These are phyloP conservation scores for Oryza glumipatula DNA, from an alignment of 176 grass and related monocot genomes.

Conservation along the genomic window DNA sequence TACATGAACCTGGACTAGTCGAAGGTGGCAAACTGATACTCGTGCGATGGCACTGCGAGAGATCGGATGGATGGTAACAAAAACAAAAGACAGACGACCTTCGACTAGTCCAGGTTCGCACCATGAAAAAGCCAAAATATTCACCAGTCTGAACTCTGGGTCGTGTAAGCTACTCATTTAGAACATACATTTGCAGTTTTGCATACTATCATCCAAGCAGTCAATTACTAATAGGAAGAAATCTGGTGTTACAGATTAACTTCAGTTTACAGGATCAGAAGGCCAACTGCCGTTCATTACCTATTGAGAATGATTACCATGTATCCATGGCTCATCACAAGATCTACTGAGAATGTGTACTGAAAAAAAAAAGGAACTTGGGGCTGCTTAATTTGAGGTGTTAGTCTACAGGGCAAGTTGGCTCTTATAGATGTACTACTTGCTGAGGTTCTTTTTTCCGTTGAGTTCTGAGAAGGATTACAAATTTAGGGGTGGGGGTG, in stretches of 20 bases:
- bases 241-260: constrained; percentile 18
- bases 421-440: not conserved
- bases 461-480: not conserved
- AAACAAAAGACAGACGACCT: not conserved
- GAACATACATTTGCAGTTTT: not conserved
- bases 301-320: constrained; percentile 16
- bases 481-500: not conserved
- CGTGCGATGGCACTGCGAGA: too few species aligned
- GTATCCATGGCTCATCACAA: not conserved
- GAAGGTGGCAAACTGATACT: too few species aligned
- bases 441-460: not conserved
- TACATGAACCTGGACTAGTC: not conserved
- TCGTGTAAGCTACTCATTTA: not conserved
- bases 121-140: not conserved
- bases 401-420: not conserved
- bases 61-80: too few species aligned
- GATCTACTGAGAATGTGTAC: not conserved
- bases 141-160: not conserved
- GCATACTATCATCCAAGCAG: not conserved
- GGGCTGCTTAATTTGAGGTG: not conserved
- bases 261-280: constrained; percentile 11
- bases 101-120: not conserved
- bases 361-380: not conserved
- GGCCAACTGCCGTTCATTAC: constrained; percentile 14
- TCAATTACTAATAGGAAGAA: not conserved